These are phyloP conservation scores for Fusarium sp. DNA, from an alignment of 2,329 filamentous ascomycete genomes.

Conservation along the genomic window DNA sequence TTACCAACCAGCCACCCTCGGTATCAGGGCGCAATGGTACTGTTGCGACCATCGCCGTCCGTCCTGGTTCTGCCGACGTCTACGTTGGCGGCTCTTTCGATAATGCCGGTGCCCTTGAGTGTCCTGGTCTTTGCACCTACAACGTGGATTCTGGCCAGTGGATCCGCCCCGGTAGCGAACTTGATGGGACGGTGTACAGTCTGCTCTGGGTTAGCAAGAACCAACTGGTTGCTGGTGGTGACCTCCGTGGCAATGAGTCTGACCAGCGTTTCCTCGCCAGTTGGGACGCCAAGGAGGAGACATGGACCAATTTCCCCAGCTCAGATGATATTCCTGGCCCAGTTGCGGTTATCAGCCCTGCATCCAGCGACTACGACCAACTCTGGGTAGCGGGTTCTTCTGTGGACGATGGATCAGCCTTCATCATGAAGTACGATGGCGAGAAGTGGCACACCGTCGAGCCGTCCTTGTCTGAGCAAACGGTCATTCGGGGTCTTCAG, in stretches of 20 bases:
- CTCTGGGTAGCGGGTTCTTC: constrained; percentile 87
- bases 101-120: constrained; percentile 86
- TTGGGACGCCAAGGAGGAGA: constrained; percentile 78
- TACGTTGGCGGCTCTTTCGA: constrained; percentile 90
- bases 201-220: constrained; percentile 84
- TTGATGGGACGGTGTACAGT: constrained; percentile 79
- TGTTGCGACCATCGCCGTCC: constrained; percentile 83
- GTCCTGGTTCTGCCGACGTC: constrained; percentile 79
- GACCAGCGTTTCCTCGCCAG: constrained; percentile 75
- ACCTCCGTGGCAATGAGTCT: constrained; percentile 78
- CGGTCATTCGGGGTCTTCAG: constrained; percentile 84
- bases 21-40: constrained; percentile 79
- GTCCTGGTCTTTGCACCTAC: constrained; percentile 86
- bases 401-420: constrained; percentile 75
- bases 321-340: constrained; percentile 82
- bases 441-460: constrained; percentile 78
- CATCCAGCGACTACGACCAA: constrained; percentile 78
- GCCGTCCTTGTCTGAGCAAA: constrained; percentile 74
- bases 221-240: constrained; percentile 83
- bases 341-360: constrained; percentile 82
- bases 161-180: constrained; percentile 81
- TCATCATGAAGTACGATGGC: constrained; percentile 87
- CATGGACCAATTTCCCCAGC: constrained; percentile 76
- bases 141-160: constrained; percentile 80
- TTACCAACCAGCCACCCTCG: constrained; percentile 81